Conservation (phyloP, 257 asterid species). For the Linderniella brevidens region DNA sequence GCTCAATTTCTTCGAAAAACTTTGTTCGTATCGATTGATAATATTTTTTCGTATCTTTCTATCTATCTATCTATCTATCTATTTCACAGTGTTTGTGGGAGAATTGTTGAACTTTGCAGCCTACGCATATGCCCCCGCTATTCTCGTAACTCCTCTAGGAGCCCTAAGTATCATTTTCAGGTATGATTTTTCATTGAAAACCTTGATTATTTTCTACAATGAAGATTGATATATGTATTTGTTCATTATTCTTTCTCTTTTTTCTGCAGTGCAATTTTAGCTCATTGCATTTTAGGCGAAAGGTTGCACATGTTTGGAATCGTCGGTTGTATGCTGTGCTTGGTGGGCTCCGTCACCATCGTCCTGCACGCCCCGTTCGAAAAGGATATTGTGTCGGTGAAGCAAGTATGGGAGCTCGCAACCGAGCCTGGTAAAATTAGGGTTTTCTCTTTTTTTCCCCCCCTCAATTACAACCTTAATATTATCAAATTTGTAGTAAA, state of each 20-base stretch:
- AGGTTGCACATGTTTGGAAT: slow-evolving; percentile 53
- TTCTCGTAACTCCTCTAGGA: slow-evolving; percentile 67
- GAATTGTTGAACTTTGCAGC: slow-evolving; percentile 72
- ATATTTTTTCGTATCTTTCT: not conserved
- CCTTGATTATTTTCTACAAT: no score
- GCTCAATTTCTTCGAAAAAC: not conserved
- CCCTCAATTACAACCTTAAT: no score
- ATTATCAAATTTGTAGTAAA: not conserved
- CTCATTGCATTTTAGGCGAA: slow-evolving; percentile 48
- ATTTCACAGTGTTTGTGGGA: slow-evolving; percentile 55
- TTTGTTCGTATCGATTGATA: not conserved
- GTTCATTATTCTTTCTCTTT: not conserved
- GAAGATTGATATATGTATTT: no score
- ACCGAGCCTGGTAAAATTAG: slow-evolving; percentile 73
- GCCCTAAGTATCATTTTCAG: slow-evolving; percentile 74
- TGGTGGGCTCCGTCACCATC: slow-evolving; percentile 57
- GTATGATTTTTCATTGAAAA: slow-evolving; percentile 22
- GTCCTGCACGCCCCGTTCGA: slow-evolving; percentile 76
- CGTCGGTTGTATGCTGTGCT: slow-evolving; percentile 61
- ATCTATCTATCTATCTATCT: not conserved
- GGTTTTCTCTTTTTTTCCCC: not conserved
- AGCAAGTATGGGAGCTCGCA: slow-evolving; percentile 64
- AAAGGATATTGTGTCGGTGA: slow-evolving; percentile 48
- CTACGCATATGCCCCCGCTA: slow-evolving; percentile 78
- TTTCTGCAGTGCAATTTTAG: slow-evolving; percentile 50